phyloP scores from a whole-genome alignment of 2,329 filamentous ascomycete species.

The Lachnellula subtilissima region DNA sequence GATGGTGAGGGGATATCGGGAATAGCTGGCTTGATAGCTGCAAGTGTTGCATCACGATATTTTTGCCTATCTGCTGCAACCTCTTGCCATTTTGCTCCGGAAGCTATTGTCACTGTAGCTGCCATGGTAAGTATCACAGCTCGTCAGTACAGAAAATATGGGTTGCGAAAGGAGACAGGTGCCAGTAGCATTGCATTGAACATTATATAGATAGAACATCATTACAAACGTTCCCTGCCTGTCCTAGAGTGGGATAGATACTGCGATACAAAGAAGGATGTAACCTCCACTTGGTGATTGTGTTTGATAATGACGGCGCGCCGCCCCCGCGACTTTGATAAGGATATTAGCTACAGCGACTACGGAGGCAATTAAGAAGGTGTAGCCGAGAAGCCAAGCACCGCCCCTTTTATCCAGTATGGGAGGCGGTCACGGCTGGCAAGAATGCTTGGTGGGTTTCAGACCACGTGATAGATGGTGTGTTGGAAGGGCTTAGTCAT shows the following conservation, averaged over 20 bases:
- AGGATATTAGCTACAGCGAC: too few species aligned
- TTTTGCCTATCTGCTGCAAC: conserved; percentile 42
- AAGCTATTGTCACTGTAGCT: conserved; percentile 26
- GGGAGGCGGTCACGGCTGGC: neutral
- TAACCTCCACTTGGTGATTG: neutral
- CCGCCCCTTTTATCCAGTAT: neutral
- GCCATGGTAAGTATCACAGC: conserved; percentile 16
- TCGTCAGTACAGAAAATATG: neutral
- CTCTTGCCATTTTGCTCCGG: conserved; percentile 40
- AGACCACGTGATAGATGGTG: too few species aligned
- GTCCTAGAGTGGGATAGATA: neutral
- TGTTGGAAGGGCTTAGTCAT: too few species aligned
- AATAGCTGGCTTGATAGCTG: conserved; percentile 36
- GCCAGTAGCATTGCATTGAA: neutral
- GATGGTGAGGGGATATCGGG: conserved; percentile 35
- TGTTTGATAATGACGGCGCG: neutral
- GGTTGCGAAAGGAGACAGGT: neutral
- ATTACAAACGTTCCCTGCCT: neutral
- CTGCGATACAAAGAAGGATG: neutral
- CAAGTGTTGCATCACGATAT: conserved; percentile 42
- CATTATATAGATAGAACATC: neutral
- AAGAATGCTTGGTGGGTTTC: neutral
- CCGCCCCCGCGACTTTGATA: too few species aligned
- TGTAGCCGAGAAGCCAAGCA: neutral
- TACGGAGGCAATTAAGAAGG: neutral